Base-by-base conservation (phyloP, 352 stramenopile species). In the Globisporangium echinulatum region DNA sequence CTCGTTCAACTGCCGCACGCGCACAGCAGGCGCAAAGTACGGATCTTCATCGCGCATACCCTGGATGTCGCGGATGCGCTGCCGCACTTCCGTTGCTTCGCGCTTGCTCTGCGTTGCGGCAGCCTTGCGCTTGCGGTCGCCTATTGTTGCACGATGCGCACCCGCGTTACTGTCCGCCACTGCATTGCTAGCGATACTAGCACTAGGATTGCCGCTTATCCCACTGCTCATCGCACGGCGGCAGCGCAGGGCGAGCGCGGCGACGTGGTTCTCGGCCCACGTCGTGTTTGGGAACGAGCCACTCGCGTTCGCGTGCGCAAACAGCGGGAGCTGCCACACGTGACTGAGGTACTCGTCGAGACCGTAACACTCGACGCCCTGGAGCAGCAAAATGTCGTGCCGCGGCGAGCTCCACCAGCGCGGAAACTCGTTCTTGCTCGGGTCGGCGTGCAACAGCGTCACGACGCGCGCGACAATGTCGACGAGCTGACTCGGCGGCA, bases 211-310 rank as follows among this genome's bases (percentile, higher is more conserved):
- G 33, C 37, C 13, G 52, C 52, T 57, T 5, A 10, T 33, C n/a
- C 3, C 15, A n/a, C 49, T 52, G 49, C 36, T 43, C n/a, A 52
- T 14, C 11, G 81, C 36, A 44, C 75, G 71, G 6, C 64, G 68
- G 25, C 71, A 77, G 17, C 66, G 60, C 8, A 74, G 42, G 44
- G 69, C 66, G 25, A 88, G 68, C 17, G 67, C 59, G 3, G 67
- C 72, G 33, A 90, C 71, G 58, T 91, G 79, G 57, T 89, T 93
- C 59, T 96, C 86, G 47, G 88, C 80, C 86, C 86, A 96, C 49
- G 67, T 84, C 3, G 64, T 66, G 46, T 68, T 77, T 7, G 86
- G 86, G 59, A 88, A 91, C 4, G 51, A 38, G 11, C 36, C 63
- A 2, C 36, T 55, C 19, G 63, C 62, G 49, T 83, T 92, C 4